Conservation (phyloP, 441 rosid genomes). For the Arabidopsis hybrid region DNA sequence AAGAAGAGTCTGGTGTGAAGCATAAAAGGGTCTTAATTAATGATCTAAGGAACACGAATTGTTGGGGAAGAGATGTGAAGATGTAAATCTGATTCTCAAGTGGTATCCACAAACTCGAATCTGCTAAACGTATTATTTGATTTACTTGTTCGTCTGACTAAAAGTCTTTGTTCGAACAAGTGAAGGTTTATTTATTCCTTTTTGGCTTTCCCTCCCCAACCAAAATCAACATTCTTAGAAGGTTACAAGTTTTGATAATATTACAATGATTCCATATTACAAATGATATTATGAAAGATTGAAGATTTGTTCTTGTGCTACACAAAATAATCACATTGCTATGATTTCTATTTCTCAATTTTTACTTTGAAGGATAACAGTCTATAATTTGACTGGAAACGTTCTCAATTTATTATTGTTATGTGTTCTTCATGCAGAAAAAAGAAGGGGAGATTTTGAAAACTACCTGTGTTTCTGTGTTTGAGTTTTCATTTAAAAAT, state of each 20-base stretch:
- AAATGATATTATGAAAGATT: conserved; percentile 21
- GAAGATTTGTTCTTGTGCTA: conserved; percentile 14
- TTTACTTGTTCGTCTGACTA: conserved; percentile 18
- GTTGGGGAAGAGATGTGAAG: conserved; percentile 28
- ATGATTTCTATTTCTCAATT: background rate
- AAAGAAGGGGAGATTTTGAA: too few species aligned
- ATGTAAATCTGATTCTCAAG: conserved; percentile 35
- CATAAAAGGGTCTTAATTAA: conserved; percentile 31
- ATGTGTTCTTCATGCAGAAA: too few species aligned
- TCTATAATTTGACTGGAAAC: background rate
- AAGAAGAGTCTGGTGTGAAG: conserved; percentile 41
- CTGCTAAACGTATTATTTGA: background rate
- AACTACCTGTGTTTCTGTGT: too few species aligned
- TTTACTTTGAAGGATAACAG: background rate
- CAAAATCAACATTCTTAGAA: conserved; percentile 4
- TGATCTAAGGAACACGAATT: conserved; percentile 42
- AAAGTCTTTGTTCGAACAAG: conserved; percentile 37
- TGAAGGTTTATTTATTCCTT: conserved; percentile 14
- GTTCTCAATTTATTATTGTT: too few species aligned
- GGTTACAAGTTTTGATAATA: conserved; percentile 25
- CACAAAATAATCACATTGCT: background rate
- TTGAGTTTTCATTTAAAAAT: too few species aligned
- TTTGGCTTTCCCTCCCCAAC: conserved; percentile 24
- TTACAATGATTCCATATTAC: background rate
- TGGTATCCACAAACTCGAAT: conserved; percentile 38